phyloP scores from a whole-genome alignment of 108 stramenopile genomes.

The Seminavis robusta region DNA sequence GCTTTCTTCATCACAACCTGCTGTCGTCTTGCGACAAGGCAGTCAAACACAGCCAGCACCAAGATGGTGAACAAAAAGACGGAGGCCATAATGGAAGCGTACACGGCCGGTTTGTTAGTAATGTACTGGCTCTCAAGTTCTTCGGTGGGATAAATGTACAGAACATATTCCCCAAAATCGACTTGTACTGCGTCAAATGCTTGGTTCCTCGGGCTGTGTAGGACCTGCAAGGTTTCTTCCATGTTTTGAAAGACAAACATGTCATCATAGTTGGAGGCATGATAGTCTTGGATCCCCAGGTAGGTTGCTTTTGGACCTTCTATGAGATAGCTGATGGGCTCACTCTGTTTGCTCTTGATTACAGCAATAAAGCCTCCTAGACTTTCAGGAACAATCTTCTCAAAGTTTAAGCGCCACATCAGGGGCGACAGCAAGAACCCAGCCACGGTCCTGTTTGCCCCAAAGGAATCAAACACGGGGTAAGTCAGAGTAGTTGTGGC shows the following conservation, averaged over 20 bases:
- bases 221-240: background rate
- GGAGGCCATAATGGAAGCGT: conserved; percentile 29
- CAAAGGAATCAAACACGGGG: no score
- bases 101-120: conserved; percentile 39
- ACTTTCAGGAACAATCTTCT: no score
- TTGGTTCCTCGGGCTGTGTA: background rate
- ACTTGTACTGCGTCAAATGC: no score
- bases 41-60: no score
- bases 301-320: conserved; percentile 4
- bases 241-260: conserved; percentile 1
- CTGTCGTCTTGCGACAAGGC: no score
- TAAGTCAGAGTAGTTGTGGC: no score
- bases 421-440: no score
- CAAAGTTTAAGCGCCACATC: no score
- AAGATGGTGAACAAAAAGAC: conserved; percentile 54
- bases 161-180: conserved; percentile 4
- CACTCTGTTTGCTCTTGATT: no score
- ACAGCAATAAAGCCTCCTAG: no score
- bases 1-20: no score
- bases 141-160: conserved; percentile 5
- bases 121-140: conserved; percentile 4
- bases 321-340: conserved; percentile 25
- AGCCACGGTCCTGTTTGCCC: no score
- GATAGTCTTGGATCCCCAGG: conserved; percentile 20
- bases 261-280: conserved; percentile 37